Percentiles rank a stretch among this genome's conserved stretches.
Evolutionary conservation across 768 basidiomycete species (phyloP).

Genomic region (Tylopilus vinaceipallidus): DNA sequence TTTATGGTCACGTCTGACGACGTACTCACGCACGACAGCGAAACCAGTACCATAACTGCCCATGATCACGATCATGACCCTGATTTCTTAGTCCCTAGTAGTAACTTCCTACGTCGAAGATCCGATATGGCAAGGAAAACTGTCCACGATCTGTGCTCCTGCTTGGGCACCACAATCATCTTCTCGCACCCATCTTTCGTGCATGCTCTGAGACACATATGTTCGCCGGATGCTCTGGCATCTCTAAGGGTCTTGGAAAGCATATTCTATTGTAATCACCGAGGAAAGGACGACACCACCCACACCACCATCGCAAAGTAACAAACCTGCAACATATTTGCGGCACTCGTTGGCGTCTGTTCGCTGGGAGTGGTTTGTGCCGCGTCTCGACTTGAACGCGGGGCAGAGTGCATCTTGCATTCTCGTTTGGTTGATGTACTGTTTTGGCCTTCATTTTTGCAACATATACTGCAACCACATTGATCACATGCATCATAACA

Average conservation of each 20-base stretch:
- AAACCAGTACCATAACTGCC: too few species aligned
- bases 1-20: constrained; percentile 59
- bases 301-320: constrained; percentile 3
- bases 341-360: constrained; percentile 36
- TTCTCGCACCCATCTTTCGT: constrained; percentile 47
- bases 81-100: constrained; percentile 43
- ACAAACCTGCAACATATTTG: constrained; percentile 22
- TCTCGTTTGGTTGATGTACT: background rate
- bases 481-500: constrained; percentile 61
- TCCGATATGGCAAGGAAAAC: constrained; percentile 73
- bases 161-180: constrained; percentile 48
- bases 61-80: too few species aligned
- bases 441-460: constrained; percentile 52
- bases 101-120: constrained; percentile 77
- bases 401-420: constrained; percentile 52
- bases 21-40: too few species aligned
- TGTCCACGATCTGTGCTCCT: constrained; percentile 68
- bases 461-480: constrained; percentile 52
- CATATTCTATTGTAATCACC: constrained; percentile 32
- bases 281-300: constrained; percentile 10
- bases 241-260: constrained; percentile 44
- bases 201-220: constrained; percentile 38
- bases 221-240: constrained; percentile 46
- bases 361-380: constrained; percentile 49
- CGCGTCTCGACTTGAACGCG: constrained; percentile 48